Base-by-base conservation (phyloP, 768 basidiomycete species). In the Hortiboletus campestris region DNA sequence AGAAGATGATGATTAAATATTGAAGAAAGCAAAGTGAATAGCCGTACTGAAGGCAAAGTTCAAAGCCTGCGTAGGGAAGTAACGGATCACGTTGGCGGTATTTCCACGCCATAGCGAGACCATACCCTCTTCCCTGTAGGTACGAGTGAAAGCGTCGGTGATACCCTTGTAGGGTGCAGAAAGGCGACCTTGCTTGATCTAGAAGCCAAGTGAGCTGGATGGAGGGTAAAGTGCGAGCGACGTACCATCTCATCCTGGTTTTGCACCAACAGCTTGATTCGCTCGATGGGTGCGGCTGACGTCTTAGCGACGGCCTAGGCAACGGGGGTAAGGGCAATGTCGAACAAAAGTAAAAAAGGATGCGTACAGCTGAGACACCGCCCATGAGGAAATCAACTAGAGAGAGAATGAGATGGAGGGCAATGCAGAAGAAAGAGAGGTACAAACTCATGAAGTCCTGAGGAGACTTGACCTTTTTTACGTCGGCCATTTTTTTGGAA, bases 21-120 rank as follows among this genome's bases (percentile, higher is more conserved):
- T 50, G 2, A 35, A 19, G 13, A 45, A 7, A 31, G 7, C 16
- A 39, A 0, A 39, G 16, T 1, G 2, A 19, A 56, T 46, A 64
- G 40, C 85, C 94, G 66, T 66, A 97, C 91, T 98, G 89, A 98
- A 98, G 74, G 96, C 96, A 70, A 99, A 98, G 91, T 99, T 99
- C 67, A 98, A 79, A 39, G 97, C 97, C 76, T 99, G 96, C 55
- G 97, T 99, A 49, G 97, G 97, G 94, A 99, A 99, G 90, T 99
- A 99, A 74, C 97, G 95, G 80, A 99, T 97, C 78, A 99, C 97
- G 80, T 99, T 99, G 84, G 97, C 96, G 56, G 96, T 98, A 87
- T 99, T 99, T 76, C 97, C 97, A 80, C 97, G 82, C 97, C 97
- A 98, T 70, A 99, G 81, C 20, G 97, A 90, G 60, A 94, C 81